Percentiles rank a stretch among this genome's conserved stretches.
These are phyloP conservation scores for Carex littledalei DNA, from an alignment of 176 grass and related monocot genomes.

Conservation along the genomic window DNA sequence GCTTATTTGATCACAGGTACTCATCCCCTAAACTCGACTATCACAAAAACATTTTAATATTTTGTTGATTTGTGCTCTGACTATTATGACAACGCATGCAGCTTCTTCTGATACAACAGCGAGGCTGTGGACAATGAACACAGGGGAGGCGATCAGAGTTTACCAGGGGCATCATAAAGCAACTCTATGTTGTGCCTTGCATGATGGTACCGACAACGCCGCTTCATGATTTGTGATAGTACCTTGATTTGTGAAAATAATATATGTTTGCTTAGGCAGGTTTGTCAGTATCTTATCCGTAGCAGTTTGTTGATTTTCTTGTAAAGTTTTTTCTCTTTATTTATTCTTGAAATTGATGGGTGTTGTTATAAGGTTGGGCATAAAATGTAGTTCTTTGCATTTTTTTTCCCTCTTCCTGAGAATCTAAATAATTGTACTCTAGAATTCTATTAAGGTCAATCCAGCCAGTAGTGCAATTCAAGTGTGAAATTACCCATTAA, in stretches of 20 bases:
- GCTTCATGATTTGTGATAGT: constrained; percentile 1
- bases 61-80: neutral
- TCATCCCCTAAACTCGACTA: neutral
- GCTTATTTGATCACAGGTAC: constrained; percentile 88
- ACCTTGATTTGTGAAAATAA: neutral
- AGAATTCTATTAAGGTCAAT: neutral
- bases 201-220: constrained; percentile 58
- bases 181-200: constrained; percentile 61
- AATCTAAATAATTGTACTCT: neutral
- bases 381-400: neutral
- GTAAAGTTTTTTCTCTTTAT: neutral
- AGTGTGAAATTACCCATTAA: neutral
- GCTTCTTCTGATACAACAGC: constrained; percentile 90
- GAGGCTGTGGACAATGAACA: constrained; percentile 69
- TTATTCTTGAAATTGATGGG: neutral
- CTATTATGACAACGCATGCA: constrained; percentile 28
- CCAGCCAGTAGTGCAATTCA: neutral
- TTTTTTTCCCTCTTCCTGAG: neutral
- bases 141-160: constrained; percentile 70
- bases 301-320: neutral
- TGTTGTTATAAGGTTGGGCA: neutral
- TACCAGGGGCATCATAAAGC: constrained; percentile 93
- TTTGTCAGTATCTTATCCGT: neutral
- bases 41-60: neutral
- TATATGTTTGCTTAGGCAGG: neutral